Conservation (phyloP, 2,329 filamentous ascomycete genomes). For the Fusarium multiceps region DNA sequence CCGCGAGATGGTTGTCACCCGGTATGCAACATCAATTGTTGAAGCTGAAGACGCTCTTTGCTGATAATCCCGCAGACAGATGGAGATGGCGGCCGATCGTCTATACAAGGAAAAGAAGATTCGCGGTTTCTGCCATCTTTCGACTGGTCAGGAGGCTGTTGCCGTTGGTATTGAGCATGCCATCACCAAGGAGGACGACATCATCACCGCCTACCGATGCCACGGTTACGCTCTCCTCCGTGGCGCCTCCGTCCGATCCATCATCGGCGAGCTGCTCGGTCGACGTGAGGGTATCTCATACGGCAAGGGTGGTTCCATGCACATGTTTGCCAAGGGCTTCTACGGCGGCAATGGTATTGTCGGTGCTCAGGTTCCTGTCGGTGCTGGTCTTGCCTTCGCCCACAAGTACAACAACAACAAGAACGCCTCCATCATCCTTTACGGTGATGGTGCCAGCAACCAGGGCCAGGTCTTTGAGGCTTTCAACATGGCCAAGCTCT, state of each 20-base stretch:
- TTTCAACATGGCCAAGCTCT: constrained; percentile 99
- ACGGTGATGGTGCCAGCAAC: constrained; percentile 98
- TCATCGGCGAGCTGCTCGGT: constrained; percentile 95
- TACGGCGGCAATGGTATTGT: constrained; percentile 99
- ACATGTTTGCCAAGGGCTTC: constrained; percentile 99
- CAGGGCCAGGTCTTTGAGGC: constrained; percentile 99
- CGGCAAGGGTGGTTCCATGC: constrained; percentile 99
- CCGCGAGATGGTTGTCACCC: constrained; percentile 93
- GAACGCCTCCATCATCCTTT: constrained; percentile 88
- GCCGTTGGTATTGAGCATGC: constrained; percentile 97
- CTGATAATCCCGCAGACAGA: constrained; percentile 74
- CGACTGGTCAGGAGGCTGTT: constrained; percentile 96
- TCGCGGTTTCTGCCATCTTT: constrained; percentile 98
- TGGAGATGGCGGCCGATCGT: constrained; percentile 99
- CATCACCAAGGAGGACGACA: constrained; percentile 88
- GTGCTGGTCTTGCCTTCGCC: constrained; percentile 94
- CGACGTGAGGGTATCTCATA: constrained; percentile 96
- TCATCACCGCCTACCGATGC: constrained; percentile 99
- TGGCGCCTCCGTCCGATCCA: constrained; percentile 87
- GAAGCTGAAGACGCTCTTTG: constrained; percentile 6
- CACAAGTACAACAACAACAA: constrained; percentile 92
- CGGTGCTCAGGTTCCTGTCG: constrained; percentile 96
- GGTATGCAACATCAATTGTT: constrained; percentile 68
- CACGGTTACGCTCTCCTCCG: constrained; percentile 99
- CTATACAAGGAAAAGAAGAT: constrained; percentile 99